These are phyloP conservation scores for Skeletonema potamos DNA, from an alignment of 108 stramenopile species.

Conservation along the genomic window DNA sequence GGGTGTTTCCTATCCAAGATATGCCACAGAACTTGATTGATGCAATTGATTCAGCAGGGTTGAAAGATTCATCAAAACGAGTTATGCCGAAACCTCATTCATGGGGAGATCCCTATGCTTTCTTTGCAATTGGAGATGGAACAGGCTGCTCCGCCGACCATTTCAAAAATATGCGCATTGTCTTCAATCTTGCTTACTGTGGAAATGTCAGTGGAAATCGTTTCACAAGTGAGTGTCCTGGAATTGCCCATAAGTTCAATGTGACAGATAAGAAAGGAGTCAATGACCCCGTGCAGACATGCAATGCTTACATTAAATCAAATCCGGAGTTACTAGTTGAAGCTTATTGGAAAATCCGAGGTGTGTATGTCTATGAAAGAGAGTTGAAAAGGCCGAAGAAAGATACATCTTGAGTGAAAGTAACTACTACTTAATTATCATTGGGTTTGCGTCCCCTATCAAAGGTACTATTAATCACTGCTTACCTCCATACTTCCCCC, in stretches of 20 bases:
- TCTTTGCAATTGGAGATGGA: conserved; percentile 80
- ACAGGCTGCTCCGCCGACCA: conserved; percentile 75
- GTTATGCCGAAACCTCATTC: conserved; percentile 77
- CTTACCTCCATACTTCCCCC: too few relatives aligned
- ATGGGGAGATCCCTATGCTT: conserved; percentile 87
- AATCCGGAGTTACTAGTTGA: conserved; percentile 74
- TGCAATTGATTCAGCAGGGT: conserved; percentile 62
- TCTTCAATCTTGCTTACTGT: conserved; percentile 90
- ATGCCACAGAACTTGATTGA: conserved; percentile 74
- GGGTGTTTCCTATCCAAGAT: conserved; percentile 79
- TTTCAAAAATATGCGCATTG: conserved; percentile 85
- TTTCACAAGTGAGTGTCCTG: conserved; percentile 79
- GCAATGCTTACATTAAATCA: conserved; percentile 78
- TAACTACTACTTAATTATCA: not conserved
- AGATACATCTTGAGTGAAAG: not conserved
- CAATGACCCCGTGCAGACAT: conserved; percentile 49
- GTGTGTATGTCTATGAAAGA: conserved; percentile 87
- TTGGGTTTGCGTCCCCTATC: too few relatives aligned
- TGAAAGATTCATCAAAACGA: conserved; percentile 30
- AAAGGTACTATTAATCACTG: too few relatives aligned
- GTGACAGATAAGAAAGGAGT: conserved; percentile 33
- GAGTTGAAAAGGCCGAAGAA: conserved; percentile 44
- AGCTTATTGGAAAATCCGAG: conserved; percentile 88
- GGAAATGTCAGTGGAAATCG: conserved; percentile 86
- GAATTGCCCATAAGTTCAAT: conserved; percentile 57